A percentile compares a stretch with the other conserved stretches of the same genome.
phyloP scores from a whole-genome alignment of 108 stramenopile species.

The Nitzschia putrida region DNA sequence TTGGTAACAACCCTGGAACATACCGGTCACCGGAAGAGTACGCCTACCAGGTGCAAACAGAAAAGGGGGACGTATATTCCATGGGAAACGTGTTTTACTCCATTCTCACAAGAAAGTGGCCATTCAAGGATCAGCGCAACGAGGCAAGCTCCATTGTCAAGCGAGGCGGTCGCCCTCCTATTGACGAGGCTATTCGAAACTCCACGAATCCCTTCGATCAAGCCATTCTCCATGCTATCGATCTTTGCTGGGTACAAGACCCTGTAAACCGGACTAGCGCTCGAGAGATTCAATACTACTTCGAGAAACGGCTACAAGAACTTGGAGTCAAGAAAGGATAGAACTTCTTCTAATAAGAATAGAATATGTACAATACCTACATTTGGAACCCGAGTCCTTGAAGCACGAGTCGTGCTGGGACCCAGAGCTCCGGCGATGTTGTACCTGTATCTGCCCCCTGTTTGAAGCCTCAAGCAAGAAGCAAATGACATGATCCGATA shows the following conservation, averaged over 20 bases:
- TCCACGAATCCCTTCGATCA: slow-evolving; percentile 46
- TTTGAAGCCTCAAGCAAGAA: too few relatives aligned
- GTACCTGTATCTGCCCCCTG: too few relatives aligned
- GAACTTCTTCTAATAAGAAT: not conserved
- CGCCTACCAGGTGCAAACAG: slow-evolving; percentile 52
- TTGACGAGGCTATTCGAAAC: slow-evolving; percentile 32
- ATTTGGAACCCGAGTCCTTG: too few relatives aligned
- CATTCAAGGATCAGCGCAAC: slow-evolving; percentile 41
- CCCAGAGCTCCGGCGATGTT: too few relatives aligned
- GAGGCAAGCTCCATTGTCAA: slow-evolving; percentile 35
- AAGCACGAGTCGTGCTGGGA: too few relatives aligned
- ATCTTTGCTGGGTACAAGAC: slow-evolving; percentile 56
- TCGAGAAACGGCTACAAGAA: slow-evolving; percentile 6
- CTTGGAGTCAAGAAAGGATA: slow-evolving; percentile 13
- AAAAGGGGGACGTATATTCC: slow-evolving; percentile 73
- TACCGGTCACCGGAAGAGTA: slow-evolving; percentile 73
- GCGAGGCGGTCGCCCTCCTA: slow-evolving; percentile 41
- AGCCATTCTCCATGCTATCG: slow-evolving; percentile 49
- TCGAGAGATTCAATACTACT: slow-evolving; percentile 31
- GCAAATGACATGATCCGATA: too few relatives aligned
- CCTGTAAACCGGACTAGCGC: slow-evolving; percentile 53
- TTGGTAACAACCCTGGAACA: slow-evolving; percentile 58
- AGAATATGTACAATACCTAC: not conserved
- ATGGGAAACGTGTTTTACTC: slow-evolving; percentile 74
- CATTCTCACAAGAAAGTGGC: slow-evolving; percentile 50